These are phyloP conservation scores for Furcasterigmium furcatum DNA, from an alignment of 2,329 filamentous ascomycete genomes.

Conservation along the genomic window DNA sequence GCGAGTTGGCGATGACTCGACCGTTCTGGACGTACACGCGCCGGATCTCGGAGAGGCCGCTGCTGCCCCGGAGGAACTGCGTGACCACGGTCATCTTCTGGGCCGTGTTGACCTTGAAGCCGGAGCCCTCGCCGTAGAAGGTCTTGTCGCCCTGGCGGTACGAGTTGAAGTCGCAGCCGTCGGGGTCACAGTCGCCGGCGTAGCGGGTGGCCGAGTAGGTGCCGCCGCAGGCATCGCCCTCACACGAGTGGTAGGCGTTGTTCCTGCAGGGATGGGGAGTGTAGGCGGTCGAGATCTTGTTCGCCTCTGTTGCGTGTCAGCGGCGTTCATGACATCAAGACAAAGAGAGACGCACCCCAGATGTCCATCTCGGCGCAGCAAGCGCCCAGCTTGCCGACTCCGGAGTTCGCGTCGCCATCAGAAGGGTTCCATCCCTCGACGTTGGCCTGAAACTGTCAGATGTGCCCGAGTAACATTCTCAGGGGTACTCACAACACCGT, in stretches of 20 bases:
- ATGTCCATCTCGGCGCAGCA: slow-evolving; percentile 64
- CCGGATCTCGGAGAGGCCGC: slow-evolving; percentile 56
- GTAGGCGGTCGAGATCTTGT: slow-evolving; percentile 59
- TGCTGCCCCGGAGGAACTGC: slow-evolving; percentile 53
- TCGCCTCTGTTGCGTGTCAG: slow-evolving; percentile 52
- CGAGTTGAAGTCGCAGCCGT: slow-evolving; percentile 69
- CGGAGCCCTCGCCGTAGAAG: slow-evolving; percentile 58
- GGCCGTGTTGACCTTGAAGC: slow-evolving; percentile 55
- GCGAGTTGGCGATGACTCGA: slow-evolving; percentile 51
- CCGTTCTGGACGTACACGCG: slow-evolving; percentile 65
- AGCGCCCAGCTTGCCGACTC: slow-evolving; percentile 46
- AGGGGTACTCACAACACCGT: slow-evolving; percentile 37
- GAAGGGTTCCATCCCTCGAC: slow-evolving; percentile 49
- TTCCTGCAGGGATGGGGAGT: slow-evolving; percentile 63
- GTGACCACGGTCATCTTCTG: slow-evolving; percentile 63
- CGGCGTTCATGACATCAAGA: too few relatives aligned
- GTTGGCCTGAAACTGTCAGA: slow-evolving; percentile 35
- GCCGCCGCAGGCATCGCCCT: slow-evolving; percentile 47
- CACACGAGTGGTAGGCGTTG: slow-evolving; percentile 47
- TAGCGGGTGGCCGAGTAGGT: slow-evolving; percentile 53
- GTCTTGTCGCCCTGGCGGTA: slow-evolving; percentile 62
- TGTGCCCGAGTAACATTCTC: not conserved
- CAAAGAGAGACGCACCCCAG: slow-evolving; percentile 33
- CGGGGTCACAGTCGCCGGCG: slow-evolving; percentile 61
- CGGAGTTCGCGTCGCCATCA: slow-evolving; percentile 49